These are phyloP conservation scores for Aspergillus flavus DNA, from an alignment of 2,329 filamentous ascomycete species.

Conservation along the genomic window DNA sequence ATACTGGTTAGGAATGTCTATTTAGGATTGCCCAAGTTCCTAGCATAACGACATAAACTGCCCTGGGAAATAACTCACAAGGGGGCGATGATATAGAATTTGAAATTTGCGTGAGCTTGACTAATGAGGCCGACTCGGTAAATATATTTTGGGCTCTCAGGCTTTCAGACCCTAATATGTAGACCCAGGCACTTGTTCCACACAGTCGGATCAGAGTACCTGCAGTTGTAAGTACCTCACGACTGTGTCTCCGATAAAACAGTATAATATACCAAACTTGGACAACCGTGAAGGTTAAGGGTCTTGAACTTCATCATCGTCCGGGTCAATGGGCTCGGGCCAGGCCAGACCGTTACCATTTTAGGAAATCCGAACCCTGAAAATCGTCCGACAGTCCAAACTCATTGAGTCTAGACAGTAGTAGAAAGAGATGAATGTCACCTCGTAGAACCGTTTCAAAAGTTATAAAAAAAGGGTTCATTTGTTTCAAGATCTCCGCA, in stretches of 20 bases:
- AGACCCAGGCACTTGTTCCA: background rate
- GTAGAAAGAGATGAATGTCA: background rate
- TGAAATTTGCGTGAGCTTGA: too few species aligned
- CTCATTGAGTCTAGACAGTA: background rate
- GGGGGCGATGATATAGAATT: too few species aligned
- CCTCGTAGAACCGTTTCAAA: background rate
- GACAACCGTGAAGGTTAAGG: background rate
- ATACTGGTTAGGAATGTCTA: background rate
- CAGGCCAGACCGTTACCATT: background rate
- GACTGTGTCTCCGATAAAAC: too few species aligned
- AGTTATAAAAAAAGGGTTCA: background rate
- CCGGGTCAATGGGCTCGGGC: background rate
- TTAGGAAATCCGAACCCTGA: background rate
- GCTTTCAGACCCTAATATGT: background rate
- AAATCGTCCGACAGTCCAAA: background rate
- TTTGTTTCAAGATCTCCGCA: background rate
- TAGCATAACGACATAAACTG: background rate
- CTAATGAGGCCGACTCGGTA: background rate
- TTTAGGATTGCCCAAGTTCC: background rate
- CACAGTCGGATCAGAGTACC: too few species aligned
- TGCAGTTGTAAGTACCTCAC: too few species aligned
- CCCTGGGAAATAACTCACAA: background rate
- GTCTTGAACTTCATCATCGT: background rate
- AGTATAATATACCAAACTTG: background rate
- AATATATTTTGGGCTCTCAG: too few species aligned